Base-by-base conservation (phyloP, 192 early-diverging fungal species). In the Chytriomyces confervae region DNA sequence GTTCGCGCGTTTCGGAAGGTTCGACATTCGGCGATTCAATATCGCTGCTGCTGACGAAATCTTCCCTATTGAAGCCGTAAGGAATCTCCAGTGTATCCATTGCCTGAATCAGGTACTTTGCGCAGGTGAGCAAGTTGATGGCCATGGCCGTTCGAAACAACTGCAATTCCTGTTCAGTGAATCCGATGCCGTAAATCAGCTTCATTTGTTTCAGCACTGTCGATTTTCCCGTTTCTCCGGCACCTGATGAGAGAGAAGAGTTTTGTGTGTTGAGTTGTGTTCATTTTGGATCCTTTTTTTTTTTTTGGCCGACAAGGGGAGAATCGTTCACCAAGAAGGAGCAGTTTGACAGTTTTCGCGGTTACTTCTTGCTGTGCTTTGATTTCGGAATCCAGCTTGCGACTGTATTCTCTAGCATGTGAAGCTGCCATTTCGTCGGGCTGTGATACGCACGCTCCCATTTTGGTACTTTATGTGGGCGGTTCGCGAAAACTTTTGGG, bases 191-290 rank as follows among this genome's bases (percentile, higher is more conserved):
- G 63, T 85, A 76, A 18, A 84, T 83, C 16, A 85, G 77, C 57
- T 77, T 81, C 74, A 85, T 77, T 67, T 85, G 84, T 51, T 85
- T 85, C 43, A 85, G 62, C 50, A 85, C 43, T 27, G 84, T 85
- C 18, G 84, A 85, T 78, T 85, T 85, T 61, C 84, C 84, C 16
- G 84, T 84, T 66, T 85, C 84, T 29, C 84, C 84, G 9, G 84
- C 43, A 0, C 84, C 84, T 75, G 36, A 1, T 36, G 36, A 36
- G 36, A 36, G 36, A 36, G 36, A 36, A 36, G 36, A 1, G 36
- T 36, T 36, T 36, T 36, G 36, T 36, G 36, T 36, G 36, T 36
- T 36, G 36, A 36, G 36, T 36, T 36, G 36, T 36, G 36, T 36
- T 36, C 4, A 1, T 36, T 36, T 36, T 36, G 36, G 36, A 36